A percentile compares a stretch with the other conserved stretches of the same genome.
These are phyloP conservation scores for Coprinopsis strossmayeri DNA, from an alignment of 768 basidiomycete species.

Conservation along the genomic window DNA sequence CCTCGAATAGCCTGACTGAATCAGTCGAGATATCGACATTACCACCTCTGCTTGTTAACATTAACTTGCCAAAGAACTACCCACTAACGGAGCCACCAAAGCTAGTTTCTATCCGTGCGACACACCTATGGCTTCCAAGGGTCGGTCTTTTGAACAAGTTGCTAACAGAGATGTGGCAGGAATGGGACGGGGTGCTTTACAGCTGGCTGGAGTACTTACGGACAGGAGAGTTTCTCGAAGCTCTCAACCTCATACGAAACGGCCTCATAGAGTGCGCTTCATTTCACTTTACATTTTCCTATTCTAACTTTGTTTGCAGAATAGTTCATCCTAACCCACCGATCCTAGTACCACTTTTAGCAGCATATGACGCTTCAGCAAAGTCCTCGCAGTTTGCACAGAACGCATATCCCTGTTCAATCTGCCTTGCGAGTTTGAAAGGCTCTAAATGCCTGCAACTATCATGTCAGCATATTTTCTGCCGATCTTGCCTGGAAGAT, in stretches of 20 bases:
- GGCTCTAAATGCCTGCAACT: conserved; percentile 71
- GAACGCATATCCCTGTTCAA: conserved; percentile 63
- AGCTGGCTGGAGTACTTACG: conserved; percentile 69
- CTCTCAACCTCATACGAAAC: conserved; percentile 31
- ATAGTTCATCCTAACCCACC: conserved; percentile 53
- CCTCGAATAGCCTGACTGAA: conserved; percentile 9
- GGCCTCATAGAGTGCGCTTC: conserved; percentile 33
- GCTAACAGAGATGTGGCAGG: conserved; percentile 53
- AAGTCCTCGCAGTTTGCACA: conserved; percentile 51
- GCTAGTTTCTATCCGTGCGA: conserved; percentile 47
- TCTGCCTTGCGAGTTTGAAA: conserved; percentile 71
- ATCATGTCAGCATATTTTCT: conserved; percentile 75
- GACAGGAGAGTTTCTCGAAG: conserved; percentile 54
- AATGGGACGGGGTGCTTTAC: conserved; percentile 57
- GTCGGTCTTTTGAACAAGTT: conserved; percentile 27
- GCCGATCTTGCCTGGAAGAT: conserved; percentile 68
- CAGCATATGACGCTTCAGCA: conserved; percentile 39
- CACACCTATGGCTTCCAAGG: conserved; percentile 53
- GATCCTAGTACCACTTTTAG: conserved; percentile 41
- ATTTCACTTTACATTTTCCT: conserved; percentile 1
- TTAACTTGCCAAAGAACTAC: conserved; percentile 48
- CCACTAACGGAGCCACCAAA: conserved; percentile 48
- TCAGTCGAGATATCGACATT: conserved; percentile 40
- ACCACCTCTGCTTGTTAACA: conserved; percentile 56
- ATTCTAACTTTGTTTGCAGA: conserved; percentile 23